Evolutionary conservation across 352 stramenopile genomes (phyloP).

Genomic region (Phytophthora pisi): DNA sequence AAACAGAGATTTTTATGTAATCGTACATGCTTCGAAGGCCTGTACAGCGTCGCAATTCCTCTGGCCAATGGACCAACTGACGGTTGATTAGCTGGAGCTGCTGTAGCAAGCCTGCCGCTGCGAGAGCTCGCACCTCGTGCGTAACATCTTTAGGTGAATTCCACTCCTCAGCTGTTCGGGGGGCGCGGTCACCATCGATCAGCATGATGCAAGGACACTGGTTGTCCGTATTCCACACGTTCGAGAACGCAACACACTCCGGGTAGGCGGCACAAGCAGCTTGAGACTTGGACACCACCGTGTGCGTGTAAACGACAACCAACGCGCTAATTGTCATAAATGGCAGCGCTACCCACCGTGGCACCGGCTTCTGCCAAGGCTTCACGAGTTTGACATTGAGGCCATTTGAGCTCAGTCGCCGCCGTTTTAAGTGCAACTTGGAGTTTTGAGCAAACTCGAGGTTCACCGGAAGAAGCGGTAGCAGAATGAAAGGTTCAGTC

Average conservation of each 20-base stretch:
- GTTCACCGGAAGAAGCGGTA: slow-evolving; percentile 35
- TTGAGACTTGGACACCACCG: slow-evolving; percentile 5
- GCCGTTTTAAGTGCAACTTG: slow-evolving; percentile 4
- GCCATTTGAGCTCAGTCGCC: background rate
- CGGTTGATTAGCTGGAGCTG: slow-evolving; percentile 38
- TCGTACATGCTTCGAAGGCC: slow-evolving; percentile 24
- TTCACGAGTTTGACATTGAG: background rate
- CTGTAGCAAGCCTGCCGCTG: slow-evolving; percentile 22
- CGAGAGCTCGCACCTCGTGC: slow-evolving; percentile 16
- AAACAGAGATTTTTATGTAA: background rate
- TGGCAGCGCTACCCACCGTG: slow-evolving; percentile 7
- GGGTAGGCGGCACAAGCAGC: slow-evolving; percentile 21
- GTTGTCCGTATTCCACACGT: slow-evolving; percentile 14
- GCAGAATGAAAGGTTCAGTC: slow-evolving; percentile 42
- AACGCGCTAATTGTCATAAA: slow-evolving; percentile 15
- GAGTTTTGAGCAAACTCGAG: slow-evolving; percentile 1
- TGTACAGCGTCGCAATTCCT: slow-evolving; percentile 26
- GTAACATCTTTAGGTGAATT: slow-evolving; percentile 30
- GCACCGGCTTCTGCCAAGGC: slow-evolving; percentile 19
- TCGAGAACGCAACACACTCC: slow-evolving; percentile 26
- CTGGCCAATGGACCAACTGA: slow-evolving; percentile 19
- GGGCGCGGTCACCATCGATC: slow-evolving; percentile 31
- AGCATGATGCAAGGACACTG: slow-evolving; percentile 35
- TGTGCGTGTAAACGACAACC: slow-evolving; percentile 15
- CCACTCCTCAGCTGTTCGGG: slow-evolving; percentile 28